phyloP scores from a whole-genome alignment of 2,329 filamentous ascomycete species.

The Botryotinia globosa region DNA sequence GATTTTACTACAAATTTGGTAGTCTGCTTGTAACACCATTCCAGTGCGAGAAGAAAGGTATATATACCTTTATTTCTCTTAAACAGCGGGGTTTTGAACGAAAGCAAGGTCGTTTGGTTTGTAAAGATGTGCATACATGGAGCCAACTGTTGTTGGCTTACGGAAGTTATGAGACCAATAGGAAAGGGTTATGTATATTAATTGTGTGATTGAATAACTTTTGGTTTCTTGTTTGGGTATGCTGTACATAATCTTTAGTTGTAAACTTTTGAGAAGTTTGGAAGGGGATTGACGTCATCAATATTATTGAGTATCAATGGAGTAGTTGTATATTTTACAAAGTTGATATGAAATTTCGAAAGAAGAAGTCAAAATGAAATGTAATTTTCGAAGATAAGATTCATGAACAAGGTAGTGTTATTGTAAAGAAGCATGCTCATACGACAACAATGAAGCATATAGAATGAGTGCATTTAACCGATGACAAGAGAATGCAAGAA shows the following conservation, averaged over 20 bases:
- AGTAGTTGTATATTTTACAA: too few species aligned
- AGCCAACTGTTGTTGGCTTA: neutral
- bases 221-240: neutral
- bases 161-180: neutral
- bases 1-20: too few species aligned
- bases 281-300: too few species aligned
- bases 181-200: neutral
- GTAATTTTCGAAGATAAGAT: too few species aligned
- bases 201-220: neutral
- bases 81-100: fast-evolving
- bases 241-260: neutral
- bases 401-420: too few species aligned
- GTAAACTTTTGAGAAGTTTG: too few species aligned
- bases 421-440: too few species aligned
- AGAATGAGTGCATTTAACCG: neutral
- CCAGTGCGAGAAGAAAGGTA: neutral
- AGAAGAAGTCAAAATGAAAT: too few species aligned
- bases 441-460: neutral
- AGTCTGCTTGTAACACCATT: neutral
- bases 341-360: too few species aligned
- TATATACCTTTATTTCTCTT: neutral
- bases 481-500: neutral
- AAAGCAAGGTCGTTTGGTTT: neutral
- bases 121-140: neutral
- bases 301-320: too few species aligned